phyloP scores from a whole-genome alignment of 257 asterid genomes.

The Ilex asprella region DNA sequence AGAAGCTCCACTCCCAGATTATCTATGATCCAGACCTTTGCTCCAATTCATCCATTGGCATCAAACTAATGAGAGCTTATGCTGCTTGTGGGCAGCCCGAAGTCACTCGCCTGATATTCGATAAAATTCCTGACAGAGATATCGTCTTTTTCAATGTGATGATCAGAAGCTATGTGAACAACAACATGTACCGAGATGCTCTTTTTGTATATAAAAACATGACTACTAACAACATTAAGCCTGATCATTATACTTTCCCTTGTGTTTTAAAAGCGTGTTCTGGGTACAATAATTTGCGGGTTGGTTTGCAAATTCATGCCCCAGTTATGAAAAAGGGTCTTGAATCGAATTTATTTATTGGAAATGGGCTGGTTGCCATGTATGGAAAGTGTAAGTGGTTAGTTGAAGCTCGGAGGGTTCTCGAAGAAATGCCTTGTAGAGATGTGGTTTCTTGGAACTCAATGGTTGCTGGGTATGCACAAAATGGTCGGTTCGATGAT shows the following conservation, averaged over 20 bases:
- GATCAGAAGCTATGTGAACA: constrained; percentile 82
- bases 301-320: constrained; percentile 63
- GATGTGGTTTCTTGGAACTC: constrained; percentile 92
- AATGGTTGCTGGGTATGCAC: constrained; percentile 65
- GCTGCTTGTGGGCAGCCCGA: constrained; percentile 46
- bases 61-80: constrained; percentile 76
- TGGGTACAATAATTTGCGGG: constrained; percentile 30
- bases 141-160: constrained; percentile 56
- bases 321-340: constrained; percentile 60
- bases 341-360: constrained; percentile 48
- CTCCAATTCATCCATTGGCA: constrained; percentile 44
- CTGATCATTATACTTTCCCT: constrained; percentile 80
- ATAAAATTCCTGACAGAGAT: constrained; percentile 51
- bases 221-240: constrained; percentile 31
- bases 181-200: constrained; percentile 44
- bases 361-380: constrained; percentile 77
- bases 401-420: constrained; percentile 50
- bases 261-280: constrained; percentile 83
- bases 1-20: constrained; percentile 47
- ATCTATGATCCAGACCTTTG: constrained; percentile 33
- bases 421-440: constrained; percentile 48
- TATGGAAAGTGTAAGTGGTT: constrained; percentile 78
- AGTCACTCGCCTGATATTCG: constrained; percentile 59
- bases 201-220: constrained; percentile 45
- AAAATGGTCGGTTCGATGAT: constrained; percentile 58